These are phyloP conservation scores for Pancytospora philotis DNA, from an alignment of 371 early-diverging fungal species.

Conservation along the genomic window DNA sequence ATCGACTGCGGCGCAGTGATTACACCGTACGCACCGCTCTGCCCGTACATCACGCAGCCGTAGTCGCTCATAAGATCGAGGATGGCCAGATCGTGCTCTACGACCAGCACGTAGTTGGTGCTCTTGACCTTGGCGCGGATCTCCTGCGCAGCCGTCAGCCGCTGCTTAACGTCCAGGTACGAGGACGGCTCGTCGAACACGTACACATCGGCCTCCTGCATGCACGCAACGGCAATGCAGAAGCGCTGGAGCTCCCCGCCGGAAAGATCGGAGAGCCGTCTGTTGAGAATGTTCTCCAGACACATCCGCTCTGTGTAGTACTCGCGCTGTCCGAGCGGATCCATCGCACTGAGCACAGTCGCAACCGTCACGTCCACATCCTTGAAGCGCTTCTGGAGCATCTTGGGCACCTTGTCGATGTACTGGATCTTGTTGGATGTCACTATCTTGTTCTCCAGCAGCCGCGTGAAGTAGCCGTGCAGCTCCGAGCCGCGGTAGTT, in stretches of 20 bases:
- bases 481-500: constrained; percentile 94
- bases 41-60: constrained; percentile 93
- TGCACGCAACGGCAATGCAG: constrained; percentile 76
- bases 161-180: constrained; percentile 97
- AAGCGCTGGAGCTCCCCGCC: constrained; percentile 99
- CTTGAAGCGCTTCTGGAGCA: constrained; percentile 64
- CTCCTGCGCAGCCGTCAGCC: constrained; percentile 83
- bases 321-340: constrained; percentile 66
- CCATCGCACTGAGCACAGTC: constrained; percentile 66
- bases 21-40: constrained; percentile 92
- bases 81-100: constrained; percentile 97
- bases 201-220: constrained; percentile 83
- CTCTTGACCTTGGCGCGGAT: constrained; percentile 72
- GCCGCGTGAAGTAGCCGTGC: constrained; percentile 94
- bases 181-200: constrained; percentile 99
- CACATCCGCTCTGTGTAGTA: constrained; percentile 60
- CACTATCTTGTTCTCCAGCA: constrained; percentile 64
- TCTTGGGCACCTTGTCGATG: constrained; percentile 82
- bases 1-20: constrained; percentile 92
- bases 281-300: constrained; percentile 70
- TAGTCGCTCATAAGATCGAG: constrained; percentile 95
- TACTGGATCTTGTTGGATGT: constrained; percentile 92
- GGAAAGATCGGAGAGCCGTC: constrained; percentile 78
- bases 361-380: constrained; percentile 62
- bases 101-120: constrained; percentile 81